Evolutionary conservation across 2,329 filamentous ascomycete genomes (phyloP).

Genomic region (Coleophoma eucalyptorum): DNA sequence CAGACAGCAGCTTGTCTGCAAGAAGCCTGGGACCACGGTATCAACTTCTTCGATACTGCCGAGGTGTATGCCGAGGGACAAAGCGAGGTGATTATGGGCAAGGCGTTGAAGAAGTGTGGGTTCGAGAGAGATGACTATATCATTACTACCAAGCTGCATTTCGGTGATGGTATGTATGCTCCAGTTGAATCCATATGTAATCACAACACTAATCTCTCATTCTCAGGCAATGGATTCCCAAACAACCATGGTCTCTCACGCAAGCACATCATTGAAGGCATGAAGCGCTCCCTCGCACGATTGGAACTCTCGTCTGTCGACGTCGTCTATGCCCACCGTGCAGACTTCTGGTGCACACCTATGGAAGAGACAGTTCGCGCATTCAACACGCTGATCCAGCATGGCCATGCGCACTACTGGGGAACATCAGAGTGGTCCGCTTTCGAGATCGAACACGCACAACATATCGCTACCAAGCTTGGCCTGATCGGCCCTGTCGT

Average conservation of each 20-base stretch:
- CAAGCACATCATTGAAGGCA: slow-evolving; percentile 62
- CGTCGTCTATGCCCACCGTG: slow-evolving; percentile 65
- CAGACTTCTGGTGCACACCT: slow-evolving; percentile 58
- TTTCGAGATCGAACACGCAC: slow-evolving; percentile 37
- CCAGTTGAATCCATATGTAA: too few relatives aligned
- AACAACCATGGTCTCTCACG: slow-evolving; percentile 55
- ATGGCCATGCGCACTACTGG: slow-evolving; percentile 65
- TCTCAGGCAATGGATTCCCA: slow-evolving; percentile 53
- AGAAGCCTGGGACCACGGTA: slow-evolving; percentile 47
- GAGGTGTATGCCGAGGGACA: slow-evolving; percentile 46
- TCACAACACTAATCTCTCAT: slow-evolving; percentile 22
- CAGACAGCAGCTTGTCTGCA: slow-evolving; percentile 41
- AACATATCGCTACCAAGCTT: slow-evolving; percentile 48
- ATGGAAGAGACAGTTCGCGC: slow-evolving; percentile 68
- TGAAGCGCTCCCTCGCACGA: slow-evolving; percentile 52
- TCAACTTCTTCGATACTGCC: slow-evolving; percentile 53
- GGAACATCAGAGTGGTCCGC: slow-evolving; percentile 63
- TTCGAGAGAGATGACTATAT: slow-evolving; percentile 61
- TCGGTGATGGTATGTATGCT: slow-evolving; percentile 41
- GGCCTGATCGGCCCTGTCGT: slow-evolving; percentile 56
- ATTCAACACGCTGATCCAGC: slow-evolving; percentile 64
- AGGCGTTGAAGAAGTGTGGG: slow-evolving; percentile 54
- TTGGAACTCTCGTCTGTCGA: slow-evolving; percentile 56
- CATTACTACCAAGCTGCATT: slow-evolving; percentile 56
- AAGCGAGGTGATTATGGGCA: slow-evolving; percentile 49